Percentiles rank a stretch among this genome's conserved stretches.
Evolutionary conservation across 2,329 filamentous ascomycete genomes (phyloP).

Genomic region (Drechslerella stenobrocha): DNA sequence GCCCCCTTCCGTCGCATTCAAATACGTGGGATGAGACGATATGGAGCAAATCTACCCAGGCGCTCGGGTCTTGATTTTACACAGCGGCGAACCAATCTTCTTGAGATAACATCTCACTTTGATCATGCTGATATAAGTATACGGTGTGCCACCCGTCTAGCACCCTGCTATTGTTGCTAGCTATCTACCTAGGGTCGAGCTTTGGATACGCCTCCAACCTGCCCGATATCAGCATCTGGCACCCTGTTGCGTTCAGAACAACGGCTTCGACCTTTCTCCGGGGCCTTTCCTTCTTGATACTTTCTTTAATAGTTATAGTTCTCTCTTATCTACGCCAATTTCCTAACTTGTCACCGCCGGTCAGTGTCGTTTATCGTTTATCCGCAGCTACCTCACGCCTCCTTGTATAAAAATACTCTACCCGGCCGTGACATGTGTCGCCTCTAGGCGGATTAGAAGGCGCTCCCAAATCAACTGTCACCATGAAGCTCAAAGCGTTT

Average conservation of each 20-base stretch:
- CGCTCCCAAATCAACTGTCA: not conserved
- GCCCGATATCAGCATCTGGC: constrained; percentile 19
- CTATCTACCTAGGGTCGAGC: constrained; percentile 17
- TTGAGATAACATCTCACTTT: constrained; percentile 4
- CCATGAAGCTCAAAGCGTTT: constrained; percentile 13
- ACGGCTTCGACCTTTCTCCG: not conserved
- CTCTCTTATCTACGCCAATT: constrained; percentile 14
- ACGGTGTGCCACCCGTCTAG: not conserved
- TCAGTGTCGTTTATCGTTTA: too few species aligned
- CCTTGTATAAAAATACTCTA: constrained; percentile 11
- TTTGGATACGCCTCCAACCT: constrained; percentile 18
- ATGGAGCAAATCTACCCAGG: not conserved
- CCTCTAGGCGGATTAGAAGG: too few species aligned
- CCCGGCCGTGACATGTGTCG: not conserved
- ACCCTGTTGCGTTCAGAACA: constrained; percentile 3
- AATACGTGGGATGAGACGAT: constrained; percentile 5
- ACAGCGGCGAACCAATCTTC: too few species aligned
- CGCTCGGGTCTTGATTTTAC: not conserved
- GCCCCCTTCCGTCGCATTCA: constrained; percentile 6
- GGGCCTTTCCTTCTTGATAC: constrained; percentile 13
- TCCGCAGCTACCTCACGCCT: not conserved
- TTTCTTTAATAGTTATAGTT: constrained; percentile 15
- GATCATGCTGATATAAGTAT: constrained; percentile 20
- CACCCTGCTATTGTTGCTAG: not conserved
- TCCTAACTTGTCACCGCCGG: too few species aligned